Base-by-base conservation (phyloP, 2,329 filamentous ascomycete genomes). In the Pyrenophora teres region DNA sequence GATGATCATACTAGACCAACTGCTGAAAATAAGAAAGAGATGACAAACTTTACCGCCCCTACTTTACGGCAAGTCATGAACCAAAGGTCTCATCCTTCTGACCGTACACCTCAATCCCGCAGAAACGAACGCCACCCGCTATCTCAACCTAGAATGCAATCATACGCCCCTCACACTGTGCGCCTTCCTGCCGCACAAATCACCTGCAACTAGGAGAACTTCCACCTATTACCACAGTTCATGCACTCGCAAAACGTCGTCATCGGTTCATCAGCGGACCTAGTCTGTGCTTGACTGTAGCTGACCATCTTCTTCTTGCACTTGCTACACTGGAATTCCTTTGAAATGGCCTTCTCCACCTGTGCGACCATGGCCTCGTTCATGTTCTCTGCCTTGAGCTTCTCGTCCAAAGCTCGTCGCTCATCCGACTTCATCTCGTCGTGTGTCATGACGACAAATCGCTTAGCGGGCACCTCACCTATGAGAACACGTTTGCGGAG, bases 251-350 rank as follows among this genome's bases (percentile, higher is more conserved):
- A 82, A 64, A 82, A 82, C 0, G 80, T 82, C 39, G 80, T 82
- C 78, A 82, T 81, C 60, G 93, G 93, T 78, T 97, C 94, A 83
- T 99, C 94, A 61, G 94, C 94, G 78, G 86, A 89, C 60, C 94
- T 84, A 13, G 94, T 99, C 81, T 99, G 94, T 4, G 94, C 94
- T 78, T 99, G 94, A 41, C 86, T 91, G 77, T 99, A 99, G 75
- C 88, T 92, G 70, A 97, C 94, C 81, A 91, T 92, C 80, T 89
- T 92, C 82, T 96, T 83, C 67, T 89, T 89, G 77, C 94, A 99
- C 75, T 92, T 92, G 69, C 91, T 85, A 78, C 94, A 99, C 76
- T 90, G 87, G 68, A 97, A 82, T 50, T 87, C 90, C 71, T 89
- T 88, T 72, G 87, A 92, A 77, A 97, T 91, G 71, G 88, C 92